Evolutionary conservation across 441 rosid genomes (phyloP), one percentile per base, ranked within the genome.

Genomic region (Theobroma grandiflorum): DNA sequence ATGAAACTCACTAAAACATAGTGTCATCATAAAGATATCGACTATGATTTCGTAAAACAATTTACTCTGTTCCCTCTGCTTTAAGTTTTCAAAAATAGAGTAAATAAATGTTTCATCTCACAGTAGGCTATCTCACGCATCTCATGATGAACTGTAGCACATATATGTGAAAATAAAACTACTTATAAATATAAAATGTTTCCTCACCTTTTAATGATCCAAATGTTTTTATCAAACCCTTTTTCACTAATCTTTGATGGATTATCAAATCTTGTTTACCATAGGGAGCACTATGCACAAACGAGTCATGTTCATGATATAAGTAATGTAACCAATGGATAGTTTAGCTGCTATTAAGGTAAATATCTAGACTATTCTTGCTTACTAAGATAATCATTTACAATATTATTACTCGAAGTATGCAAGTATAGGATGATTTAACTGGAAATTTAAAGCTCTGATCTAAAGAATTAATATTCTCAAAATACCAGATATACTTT

Each of bases 401-500:
- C 22, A n/a, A 20, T 20, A 38, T 66, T 31, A 22, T 42, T 20
- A 22, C 9, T 42, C 53, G 20, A 49, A 69, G 33, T 45, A 26
- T 26, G 26, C 53, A 20, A 45, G 31, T 26, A 69, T 20, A 69
- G 7, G 57, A 69, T 69, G 35, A 45, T 40, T 68, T 43, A 16
- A 40, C 72, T 16, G 16, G 16, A n/a, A 45, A 22, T 70, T 2
- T 26, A 20, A 45, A 45, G 33, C 40, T 47, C 12, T 18, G 37
- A 26, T 62, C 37, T 64, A 47, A 35, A 38, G 20, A 11, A 70
- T 58, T 2, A 78, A 12, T 5, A 49, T 49, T 58, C 14, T 15
- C 1, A 45, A 79, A 70, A 15, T 71, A 61, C 53, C 31, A 40
- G 83, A 70, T 67, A 65, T 53, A 80, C 26, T 77, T 80, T 77